Conservation (phyloP, 495 filamentous ascomycete species). For the Platismatia glauca region DNA sequence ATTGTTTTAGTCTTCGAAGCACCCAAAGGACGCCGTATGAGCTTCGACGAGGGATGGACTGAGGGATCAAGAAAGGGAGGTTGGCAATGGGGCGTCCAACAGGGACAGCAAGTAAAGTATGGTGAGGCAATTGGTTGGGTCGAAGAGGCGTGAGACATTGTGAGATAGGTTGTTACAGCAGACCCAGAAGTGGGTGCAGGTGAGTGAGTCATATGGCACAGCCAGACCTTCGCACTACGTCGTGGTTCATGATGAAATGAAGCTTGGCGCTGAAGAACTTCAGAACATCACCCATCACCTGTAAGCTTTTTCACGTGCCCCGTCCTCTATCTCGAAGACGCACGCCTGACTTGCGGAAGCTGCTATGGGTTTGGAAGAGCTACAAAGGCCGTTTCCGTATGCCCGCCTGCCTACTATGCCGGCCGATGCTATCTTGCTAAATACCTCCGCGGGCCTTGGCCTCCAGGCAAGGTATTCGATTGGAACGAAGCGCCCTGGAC, state of each 20-base stretch:
- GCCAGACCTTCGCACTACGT: constrained; percentile 63
- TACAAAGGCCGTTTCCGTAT: constrained; percentile 64
- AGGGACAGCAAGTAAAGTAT: constrained; percentile 81
- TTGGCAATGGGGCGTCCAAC: constrained; percentile 74
- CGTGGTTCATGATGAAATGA: constrained; percentile 64
- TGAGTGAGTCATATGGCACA: constrained; percentile 54
- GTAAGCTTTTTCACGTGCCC: neutral
- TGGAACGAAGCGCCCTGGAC: constrained; percentile 24
- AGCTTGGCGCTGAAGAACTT: constrained; percentile 33
- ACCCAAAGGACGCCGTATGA: constrained; percentile 54
- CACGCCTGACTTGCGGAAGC: neutral
- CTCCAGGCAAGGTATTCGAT: constrained; percentile 16
- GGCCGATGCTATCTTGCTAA: constrained; percentile 54
- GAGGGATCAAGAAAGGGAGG: constrained; percentile 50
- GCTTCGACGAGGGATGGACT: constrained; percentile 55
- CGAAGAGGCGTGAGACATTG: constrained; percentile 20
- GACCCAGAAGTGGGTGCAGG: neutral
- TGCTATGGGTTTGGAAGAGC: constrained; percentile 38
- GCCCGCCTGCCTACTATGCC: constrained; percentile 68
- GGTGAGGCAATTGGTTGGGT: constrained; percentile 75
- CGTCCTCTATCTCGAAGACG: constrained; percentile 46
- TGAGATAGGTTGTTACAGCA: neutral
- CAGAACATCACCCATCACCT: constrained; percentile 58
- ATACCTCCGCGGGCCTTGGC: constrained; percentile 38
- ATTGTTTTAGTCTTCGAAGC: constrained; percentile 97